A percentile compares a stretch with the other conserved stretches of the same genome.
These are phyloP conservation scores for Saccharomycopsis sp. DNA, from an alignment of 805 yeast species.

Conservation along the genomic window DNA sequence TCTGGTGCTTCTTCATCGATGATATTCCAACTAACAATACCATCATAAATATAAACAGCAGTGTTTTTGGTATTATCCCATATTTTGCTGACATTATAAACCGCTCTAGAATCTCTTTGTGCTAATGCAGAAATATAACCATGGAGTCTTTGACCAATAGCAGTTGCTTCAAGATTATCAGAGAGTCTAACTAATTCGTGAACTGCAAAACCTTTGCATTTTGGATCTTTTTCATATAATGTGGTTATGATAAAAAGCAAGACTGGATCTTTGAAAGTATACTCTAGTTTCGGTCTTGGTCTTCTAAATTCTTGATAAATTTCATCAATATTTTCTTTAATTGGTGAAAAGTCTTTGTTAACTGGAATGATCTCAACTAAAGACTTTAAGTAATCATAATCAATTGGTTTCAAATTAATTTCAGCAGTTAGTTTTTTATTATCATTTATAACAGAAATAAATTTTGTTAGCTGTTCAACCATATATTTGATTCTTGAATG, in stretches of 20 bases:
- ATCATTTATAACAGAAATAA: not conserved
- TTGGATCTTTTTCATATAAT: conserved; percentile 8
- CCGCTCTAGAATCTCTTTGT: not conserved
- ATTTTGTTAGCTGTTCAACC: not conserved
- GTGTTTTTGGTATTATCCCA: conserved; percentile 4
- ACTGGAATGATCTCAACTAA: conserved; percentile 3
- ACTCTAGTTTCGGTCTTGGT: conserved; percentile 7
- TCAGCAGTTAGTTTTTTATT: conserved; percentile 6
- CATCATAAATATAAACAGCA: conserved; percentile 9
- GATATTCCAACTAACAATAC: conserved; percentile 9
- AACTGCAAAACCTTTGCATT: conserved; percentile 3
- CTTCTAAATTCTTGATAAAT: conserved; percentile 1
- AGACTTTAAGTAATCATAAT: conserved; percentile 13
- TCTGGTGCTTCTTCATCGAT: not conserved
- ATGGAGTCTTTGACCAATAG: no score
- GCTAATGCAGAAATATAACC: not conserved
- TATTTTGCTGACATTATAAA: conserved; percentile 9
- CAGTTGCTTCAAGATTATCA: no score
- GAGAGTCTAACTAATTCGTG: conserved; percentile 5
- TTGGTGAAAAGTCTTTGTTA: not conserved
- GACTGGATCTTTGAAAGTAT: not conserved
- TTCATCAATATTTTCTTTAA: not conserved
- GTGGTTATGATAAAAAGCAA: conserved; percentile 1
- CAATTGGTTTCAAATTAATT: conserved; percentile 16
- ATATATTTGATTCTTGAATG: not conserved